Evolutionary conservation across 306 rosid species (phyloP).

Genomic region (Rubus parviflorus): DNA sequence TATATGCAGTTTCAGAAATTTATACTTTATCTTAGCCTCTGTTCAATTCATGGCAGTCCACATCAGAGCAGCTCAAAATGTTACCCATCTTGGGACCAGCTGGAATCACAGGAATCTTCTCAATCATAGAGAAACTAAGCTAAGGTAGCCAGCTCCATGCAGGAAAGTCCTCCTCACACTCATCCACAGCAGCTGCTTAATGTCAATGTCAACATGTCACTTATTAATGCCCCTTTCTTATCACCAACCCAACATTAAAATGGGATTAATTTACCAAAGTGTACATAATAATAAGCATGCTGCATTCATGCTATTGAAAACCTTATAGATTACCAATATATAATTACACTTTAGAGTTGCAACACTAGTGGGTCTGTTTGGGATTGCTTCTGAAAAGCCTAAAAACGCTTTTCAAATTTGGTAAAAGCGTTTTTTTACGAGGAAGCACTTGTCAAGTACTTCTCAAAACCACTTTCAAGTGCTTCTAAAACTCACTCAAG

Average conservation of each 20-base stretch:
- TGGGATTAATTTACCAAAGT: neutral
- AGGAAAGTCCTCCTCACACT: constrained; percentile 8
- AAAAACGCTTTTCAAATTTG: no score
- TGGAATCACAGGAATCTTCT: constrained; percentile 18
- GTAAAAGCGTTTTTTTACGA: no score
- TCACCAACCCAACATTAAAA: neutral
- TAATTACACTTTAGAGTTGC: neutral
- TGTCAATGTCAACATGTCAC: constrained; percentile 6
- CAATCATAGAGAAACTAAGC: neutral
- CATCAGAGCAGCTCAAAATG: constrained; percentile 25
- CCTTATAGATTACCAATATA: neutral
- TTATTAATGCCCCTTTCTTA: neutral
- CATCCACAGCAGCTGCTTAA: neutral
- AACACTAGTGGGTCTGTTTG: no score
- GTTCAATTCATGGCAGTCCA: constrained; percentile 12
- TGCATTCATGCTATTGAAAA: neutral
- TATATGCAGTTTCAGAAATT: no score
- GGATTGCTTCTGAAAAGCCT: no score
- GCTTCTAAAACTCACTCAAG: no score
- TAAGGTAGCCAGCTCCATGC: neutral
- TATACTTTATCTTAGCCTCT: neutral
- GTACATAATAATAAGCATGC: neutral
- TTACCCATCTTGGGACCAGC: constrained; percentile 32
- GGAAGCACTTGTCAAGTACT: no score
- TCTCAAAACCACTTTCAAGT: no score